Conservation (phyloP, 768 basidiomycete species). For the Coprinopsis strossmayeri region DNA sequence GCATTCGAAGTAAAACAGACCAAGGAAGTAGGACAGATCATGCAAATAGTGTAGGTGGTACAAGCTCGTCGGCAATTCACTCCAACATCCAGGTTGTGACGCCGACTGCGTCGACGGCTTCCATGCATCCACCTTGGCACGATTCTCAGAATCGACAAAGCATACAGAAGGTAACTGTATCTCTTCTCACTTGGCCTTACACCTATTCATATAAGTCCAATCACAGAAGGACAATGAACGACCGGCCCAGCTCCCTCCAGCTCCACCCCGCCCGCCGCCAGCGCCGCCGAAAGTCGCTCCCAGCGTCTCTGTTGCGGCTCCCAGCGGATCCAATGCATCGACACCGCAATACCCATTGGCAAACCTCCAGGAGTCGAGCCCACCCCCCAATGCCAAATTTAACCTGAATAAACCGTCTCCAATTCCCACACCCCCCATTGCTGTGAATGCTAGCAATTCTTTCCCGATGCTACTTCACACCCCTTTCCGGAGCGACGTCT, state of each 20-base stretch:
- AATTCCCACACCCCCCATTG: neutral
- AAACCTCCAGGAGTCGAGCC: neutral
- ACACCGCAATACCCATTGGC: neutral
- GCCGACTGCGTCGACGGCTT: neutral
- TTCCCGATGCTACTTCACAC: slow-evolving; percentile 4
- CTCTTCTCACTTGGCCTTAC: neutral
- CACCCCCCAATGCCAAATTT: neutral
- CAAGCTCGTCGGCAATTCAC: too few species aligned
- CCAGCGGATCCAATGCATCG: neutral
- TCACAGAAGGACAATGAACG: neutral
- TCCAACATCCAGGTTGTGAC: neutral
- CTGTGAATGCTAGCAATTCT: neutral
- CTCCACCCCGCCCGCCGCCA: neutral
- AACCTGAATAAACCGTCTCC: neutral
- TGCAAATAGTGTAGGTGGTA: too few species aligned
- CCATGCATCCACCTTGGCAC: neutral
- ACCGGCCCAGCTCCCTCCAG: neutral
- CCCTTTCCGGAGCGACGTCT: neutral
- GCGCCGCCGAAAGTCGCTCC: too few species aligned
- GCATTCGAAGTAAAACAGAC: neutral
- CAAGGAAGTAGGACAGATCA: neutral
- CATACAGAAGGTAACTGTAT: neutral
- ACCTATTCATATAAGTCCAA: neutral
- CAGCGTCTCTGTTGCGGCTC: too few species aligned
- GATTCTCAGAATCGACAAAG: neutral